Evolutionary conservation across 192 early-diverging fungal species (phyloP).

Genomic region (Backusella westeae): DNA sequence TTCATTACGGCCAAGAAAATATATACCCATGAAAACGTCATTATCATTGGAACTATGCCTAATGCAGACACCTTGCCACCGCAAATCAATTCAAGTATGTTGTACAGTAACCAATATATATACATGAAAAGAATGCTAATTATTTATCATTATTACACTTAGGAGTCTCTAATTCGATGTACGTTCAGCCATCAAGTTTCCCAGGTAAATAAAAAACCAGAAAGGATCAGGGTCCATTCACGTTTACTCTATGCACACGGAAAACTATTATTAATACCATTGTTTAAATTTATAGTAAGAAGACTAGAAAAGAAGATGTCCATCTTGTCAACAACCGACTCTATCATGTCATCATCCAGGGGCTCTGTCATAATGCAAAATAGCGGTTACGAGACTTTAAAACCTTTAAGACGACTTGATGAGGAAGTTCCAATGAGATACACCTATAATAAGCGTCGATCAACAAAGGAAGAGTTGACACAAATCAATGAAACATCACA

Average conservation of each 20-base stretch:
- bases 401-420: background rate
- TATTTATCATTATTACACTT: background rate
- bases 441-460: background rate
- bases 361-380: background rate
- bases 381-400: background rate
- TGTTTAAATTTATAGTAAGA: background rate
- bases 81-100: background rate
- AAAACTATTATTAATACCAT: background rate
- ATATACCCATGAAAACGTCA: constrained; percentile 6
- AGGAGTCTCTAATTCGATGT: background rate
- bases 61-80: background rate
- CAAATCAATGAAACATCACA: background rate
- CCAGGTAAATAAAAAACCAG: background rate
- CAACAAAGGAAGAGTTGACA: background rate
- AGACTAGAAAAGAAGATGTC: background rate
- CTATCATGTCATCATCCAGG: background rate
- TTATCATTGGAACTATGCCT: background rate
- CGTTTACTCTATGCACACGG: background rate
- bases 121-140: background rate
- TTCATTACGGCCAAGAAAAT: background rate
- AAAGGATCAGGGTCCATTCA: background rate
- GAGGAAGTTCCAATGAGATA: background rate
- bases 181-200: background rate
- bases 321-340: background rate
- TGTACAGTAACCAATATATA: background rate